Evolutionary conservation across 192 early-diverging fungal genomes (phyloP).

Genomic region (Backusella mclennaniae): DNA sequence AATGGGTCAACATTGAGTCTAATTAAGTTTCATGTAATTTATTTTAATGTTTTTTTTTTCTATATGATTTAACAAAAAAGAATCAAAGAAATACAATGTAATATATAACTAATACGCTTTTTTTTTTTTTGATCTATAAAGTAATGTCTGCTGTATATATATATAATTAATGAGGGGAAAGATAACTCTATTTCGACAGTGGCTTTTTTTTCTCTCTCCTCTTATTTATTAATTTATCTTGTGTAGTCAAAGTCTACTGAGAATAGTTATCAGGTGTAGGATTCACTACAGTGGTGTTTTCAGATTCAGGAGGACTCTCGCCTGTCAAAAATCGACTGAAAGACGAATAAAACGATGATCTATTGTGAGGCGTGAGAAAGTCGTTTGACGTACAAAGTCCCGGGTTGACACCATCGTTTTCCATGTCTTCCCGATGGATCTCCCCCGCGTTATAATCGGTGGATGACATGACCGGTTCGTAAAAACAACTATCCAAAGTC

Average conservation of each 20-base stretch:
- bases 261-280: not conserved
- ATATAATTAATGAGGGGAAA: not conserved
- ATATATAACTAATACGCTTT: not conserved
- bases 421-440: not conserved
- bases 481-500: not conserved
- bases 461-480: not conserved
- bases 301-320: not conserved
- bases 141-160: not conserved
- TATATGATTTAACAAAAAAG: not conserved
- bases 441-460: not conserved
- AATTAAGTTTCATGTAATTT: not conserved
- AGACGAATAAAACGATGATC: constrained; percentile 8
- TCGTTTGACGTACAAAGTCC: not conserved
- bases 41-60: not conserved
- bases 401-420: not conserved
- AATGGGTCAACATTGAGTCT: not conserved
- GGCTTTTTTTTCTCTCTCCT: not conserved
- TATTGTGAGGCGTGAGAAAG: not conserved
- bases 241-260: not conserved
- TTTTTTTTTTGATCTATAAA: not conserved
- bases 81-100: not conserved
- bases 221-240: not conserved
- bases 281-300: not conserved
- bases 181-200: not conserved
- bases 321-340: not conserved